phyloP scores from a whole-genome alignment of 208 protist species.

The Leishmania martiniquensis region DNA sequence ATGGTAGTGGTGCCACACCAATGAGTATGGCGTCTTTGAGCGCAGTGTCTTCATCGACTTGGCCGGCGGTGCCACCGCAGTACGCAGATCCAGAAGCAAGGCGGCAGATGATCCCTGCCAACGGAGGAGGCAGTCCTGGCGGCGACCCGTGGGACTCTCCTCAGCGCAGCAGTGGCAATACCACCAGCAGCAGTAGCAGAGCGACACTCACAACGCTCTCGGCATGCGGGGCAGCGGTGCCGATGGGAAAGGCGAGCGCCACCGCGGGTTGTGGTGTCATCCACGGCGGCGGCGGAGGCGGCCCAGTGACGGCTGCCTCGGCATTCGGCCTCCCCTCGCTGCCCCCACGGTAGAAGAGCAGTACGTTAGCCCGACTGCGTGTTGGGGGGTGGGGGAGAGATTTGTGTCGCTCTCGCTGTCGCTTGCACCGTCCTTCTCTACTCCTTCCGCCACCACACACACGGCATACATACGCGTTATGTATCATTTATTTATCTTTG shows the following conservation, averaged over 20 bases:
- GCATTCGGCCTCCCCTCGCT: slow-evolving; percentile 23
- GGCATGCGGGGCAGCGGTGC: not conserved
- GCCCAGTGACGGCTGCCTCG: slow-evolving; percentile 20
- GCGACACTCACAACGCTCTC: slow-evolving; percentile 1
- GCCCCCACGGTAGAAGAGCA: not conserved
- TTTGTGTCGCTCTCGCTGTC: not conserved
- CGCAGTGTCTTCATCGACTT: not conserved
- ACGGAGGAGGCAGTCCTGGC: not conserved
- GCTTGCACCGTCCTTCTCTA: not conserved
- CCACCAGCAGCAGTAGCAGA: not conserved
- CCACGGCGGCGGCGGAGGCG: not conserved
- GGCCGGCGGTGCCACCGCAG: not conserved
- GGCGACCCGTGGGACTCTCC: not conserved
- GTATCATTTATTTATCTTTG: not conserved
- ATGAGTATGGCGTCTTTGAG: not conserved
- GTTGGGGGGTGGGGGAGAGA: not conserved
- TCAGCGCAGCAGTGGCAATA: not conserved
- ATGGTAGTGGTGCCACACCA: not conserved
- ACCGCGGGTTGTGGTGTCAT: not conserved
- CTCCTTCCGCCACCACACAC: not conserved
- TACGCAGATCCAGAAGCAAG: slow-evolving; percentile 1
- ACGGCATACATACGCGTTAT: not conserved
- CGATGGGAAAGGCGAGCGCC: not conserved
- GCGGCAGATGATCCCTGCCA: not conserved
- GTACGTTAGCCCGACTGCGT: not conserved